A percentile compares a stretch with the other conserved stretches of the same genome.
Conservation (phyloP, 345 rosid species). For the Garcia nutans region DNA sequence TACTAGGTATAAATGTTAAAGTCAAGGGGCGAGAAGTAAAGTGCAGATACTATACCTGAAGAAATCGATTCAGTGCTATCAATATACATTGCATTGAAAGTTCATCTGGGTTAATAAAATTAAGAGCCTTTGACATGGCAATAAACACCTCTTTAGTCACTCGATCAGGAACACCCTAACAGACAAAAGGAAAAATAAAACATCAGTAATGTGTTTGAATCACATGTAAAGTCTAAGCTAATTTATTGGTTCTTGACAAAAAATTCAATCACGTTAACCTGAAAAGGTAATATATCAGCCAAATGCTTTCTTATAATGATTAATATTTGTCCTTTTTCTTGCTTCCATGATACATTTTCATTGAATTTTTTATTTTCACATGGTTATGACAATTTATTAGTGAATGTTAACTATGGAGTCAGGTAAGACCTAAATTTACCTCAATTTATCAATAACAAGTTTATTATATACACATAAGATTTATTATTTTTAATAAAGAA, state of each 20-base stretch:
- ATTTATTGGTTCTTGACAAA: neutral
- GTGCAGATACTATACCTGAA: slow-evolving; percentile 57
- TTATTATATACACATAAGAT: too few species aligned
- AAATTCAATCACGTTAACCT: neutral
- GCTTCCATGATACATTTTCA: neutral
- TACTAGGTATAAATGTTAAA: neutral
- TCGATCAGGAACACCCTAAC: slow-evolving; percentile 85
- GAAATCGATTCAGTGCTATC: slow-evolving; percentile 91
- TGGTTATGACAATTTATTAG: too few species aligned
- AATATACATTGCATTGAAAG: slow-evolving; percentile 93
- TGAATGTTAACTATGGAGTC: too few species aligned
- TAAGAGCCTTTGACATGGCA: slow-evolving; percentile 97
- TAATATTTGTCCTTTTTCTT: neutral
- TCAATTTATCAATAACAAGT: too few species aligned
- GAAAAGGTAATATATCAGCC: neutral
- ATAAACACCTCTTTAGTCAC: slow-evolving; percentile 92
- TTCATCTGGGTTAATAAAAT: slow-evolving; percentile 92
- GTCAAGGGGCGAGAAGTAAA: neutral
- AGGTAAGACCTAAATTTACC: too few species aligned
- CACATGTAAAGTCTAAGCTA: neutral
- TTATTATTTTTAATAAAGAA: too few species aligned
- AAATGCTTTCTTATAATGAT: neutral
- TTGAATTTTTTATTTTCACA: too few species aligned
- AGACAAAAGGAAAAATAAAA: slow-evolving; percentile 9
- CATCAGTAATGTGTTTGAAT: slow-evolving; percentile 5